Evolutionary conservation across 371 early-diverging fungal species (phyloP), one percentile per base, ranked within the genome.

Genomic region (Apophysomyces variabilis): DNA sequence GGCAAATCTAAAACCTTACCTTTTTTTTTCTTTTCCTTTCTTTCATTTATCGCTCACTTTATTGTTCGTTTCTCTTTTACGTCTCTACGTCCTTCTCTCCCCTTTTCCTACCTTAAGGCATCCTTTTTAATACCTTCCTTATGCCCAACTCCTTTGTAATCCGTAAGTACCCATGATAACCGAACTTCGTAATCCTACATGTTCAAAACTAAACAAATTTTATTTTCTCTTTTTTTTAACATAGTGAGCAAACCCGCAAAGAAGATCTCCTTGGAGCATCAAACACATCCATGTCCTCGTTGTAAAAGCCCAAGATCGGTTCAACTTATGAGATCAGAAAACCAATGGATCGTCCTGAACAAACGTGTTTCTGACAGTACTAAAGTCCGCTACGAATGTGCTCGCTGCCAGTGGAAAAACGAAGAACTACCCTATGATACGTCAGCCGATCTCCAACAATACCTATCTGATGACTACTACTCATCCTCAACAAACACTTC

Each of bases 351-450:
- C 16, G 60, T 77, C 9, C 56, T 77, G 26, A 77, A 77, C 50
- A 71, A 71, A 14, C 71, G 71, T 16, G 67, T 77, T n/a, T 64
- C 69, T 5, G 75, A 75, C 32, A 75, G 73, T 18, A 69, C 71
- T 26, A 64, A 61, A 21, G 78, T 78, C 7, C 69, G 75, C 57
- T 78, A 78, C 50, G 78, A 78, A 68, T 78, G 78, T 14, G 67
- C 73, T 11, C 73, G 73, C 39, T 78, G 78, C 56, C 69, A 66
- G 60, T 78, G 78, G 78, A 78, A 73, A 61, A 75, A 75, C 45
- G 69, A 75, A 72, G 68, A 69, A 62, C 21, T 75, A 32, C 75
- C 75, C 3, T 66, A 66, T 41, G 69, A 75, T 57, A 67, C 68
- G 50, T 67, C 71, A 7, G 66, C 65, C 38, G 71, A 70, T 65